Percentiles rank a stretch among this genome's conserved stretches.
Conservation (phyloP, 192 early-diverging fungal genomes). For the Entomortierella lignicola region DNA sequence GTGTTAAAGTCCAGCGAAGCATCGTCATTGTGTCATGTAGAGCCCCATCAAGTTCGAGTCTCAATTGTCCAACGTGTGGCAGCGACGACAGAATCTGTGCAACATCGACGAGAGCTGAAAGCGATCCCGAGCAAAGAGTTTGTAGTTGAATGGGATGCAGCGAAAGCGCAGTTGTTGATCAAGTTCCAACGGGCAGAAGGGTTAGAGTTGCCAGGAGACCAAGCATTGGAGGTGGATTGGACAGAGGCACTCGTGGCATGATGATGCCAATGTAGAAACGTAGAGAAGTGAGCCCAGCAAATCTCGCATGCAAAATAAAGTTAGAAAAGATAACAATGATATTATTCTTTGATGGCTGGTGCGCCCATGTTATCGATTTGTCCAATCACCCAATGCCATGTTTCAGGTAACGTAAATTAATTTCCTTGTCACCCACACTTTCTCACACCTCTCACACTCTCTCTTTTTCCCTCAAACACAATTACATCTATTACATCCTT, state of each 20-base stretch:
- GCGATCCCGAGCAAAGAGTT: slow-evolving; percentile 5
- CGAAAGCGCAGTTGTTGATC: slow-evolving; percentile 7
- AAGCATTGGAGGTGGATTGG: slow-evolving; percentile 31
- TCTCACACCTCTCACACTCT: no score
- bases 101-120: slow-evolving; percentile 15
- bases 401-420: no score
- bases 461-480: no score
- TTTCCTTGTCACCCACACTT: no score
- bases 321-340: no score
- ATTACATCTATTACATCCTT: background rate
- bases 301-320: no score
- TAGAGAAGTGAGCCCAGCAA: no score
- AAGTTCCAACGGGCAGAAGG: background rate
- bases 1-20: background rate
- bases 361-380: no score
- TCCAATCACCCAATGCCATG: no score
- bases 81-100: background rate
- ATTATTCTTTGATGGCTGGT: no score
- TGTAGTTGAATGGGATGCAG: slow-evolving; percentile 7
- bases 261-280: background rate
- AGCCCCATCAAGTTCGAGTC: slow-evolving; percentile 18
- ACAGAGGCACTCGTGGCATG: slow-evolving; percentile 27
- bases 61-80: slow-evolving; percentile 15
- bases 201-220: background rate
- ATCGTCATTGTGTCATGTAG: slow-evolving; percentile 7